A percentile compares a stretch with the other conserved stretches of the same genome.
phyloP scores from a whole-genome alignment of 2,329 filamentous ascomycete genomes.

The Fusarium piperis region DNA sequence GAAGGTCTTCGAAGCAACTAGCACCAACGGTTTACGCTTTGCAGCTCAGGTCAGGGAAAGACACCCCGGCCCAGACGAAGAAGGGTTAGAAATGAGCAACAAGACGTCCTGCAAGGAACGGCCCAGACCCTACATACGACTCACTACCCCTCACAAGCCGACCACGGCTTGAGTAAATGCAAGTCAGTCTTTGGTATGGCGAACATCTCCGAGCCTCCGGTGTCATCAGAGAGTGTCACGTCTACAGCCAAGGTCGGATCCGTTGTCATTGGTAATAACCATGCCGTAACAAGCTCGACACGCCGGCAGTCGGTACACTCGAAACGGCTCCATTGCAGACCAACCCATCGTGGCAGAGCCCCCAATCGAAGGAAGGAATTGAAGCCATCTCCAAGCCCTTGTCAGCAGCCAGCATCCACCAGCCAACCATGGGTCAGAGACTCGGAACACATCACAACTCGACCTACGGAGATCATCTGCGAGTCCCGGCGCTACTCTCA shows the following conservation, averaged over 20 bases:
- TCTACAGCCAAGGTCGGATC: background rate
- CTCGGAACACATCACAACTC: background rate
- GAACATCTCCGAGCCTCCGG: slow-evolving; percentile 4
- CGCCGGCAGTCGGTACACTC: background rate
- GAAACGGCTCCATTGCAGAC: background rate
- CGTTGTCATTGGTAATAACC: background rate
- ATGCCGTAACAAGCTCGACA: background rate
- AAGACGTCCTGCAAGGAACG: background rate
- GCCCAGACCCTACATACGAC: background rate
- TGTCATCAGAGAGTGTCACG: background rate
- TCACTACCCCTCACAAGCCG: background rate
- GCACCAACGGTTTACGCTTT: background rate
- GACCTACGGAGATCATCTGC: background rate
- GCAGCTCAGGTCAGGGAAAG: background rate
- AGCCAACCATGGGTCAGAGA: background rate
- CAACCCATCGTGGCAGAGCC: slow-evolving; percentile 5
- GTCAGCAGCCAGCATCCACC: background rate
- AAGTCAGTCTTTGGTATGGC: background rate
- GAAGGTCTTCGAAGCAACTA: background rate
- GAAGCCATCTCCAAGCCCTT: background rate
- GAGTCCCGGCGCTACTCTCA: background rate
- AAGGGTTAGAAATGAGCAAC: background rate
- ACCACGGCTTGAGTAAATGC: background rate
- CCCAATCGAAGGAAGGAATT: background rate
- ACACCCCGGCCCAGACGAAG: background rate